Evolutionary conservation across 2,329 filamentous ascomycete species (phyloP).

Genomic region (Apiospora hydei): DNA sequence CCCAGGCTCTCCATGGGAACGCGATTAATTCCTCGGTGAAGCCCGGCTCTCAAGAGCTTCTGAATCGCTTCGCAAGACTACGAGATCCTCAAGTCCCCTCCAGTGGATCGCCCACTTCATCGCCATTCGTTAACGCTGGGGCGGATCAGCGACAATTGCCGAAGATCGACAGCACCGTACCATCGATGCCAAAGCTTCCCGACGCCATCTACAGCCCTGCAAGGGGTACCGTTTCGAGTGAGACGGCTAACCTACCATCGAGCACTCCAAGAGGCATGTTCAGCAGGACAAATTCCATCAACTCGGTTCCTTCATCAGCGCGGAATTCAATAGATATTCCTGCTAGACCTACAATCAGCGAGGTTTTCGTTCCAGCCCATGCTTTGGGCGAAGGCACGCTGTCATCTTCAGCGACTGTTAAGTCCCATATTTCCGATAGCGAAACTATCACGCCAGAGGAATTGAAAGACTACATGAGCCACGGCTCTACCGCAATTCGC

Average conservation of each 20-base stretch:
- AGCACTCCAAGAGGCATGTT: conserved; percentile 71
- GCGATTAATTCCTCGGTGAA: conserved; percentile 52
- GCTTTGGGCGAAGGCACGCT: conserved; percentile 34
- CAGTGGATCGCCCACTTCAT: conserved; percentile 54
- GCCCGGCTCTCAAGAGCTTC: conserved; percentile 56
- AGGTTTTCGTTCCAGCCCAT: conserved; percentile 46
- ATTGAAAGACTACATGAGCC: conserved; percentile 73
- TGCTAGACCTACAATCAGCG: conserved; percentile 38
- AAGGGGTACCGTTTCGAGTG: conserved; percentile 71
- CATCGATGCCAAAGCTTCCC: conserved; percentile 72
- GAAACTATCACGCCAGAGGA: conserved; percentile 71
- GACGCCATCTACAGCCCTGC: conserved; percentile 83
- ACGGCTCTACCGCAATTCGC: conserved; percentile 59
- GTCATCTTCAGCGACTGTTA: conserved; percentile 33
- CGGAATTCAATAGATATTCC: conserved; percentile 40
- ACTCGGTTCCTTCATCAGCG: conserved; percentile 44
- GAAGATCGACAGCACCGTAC: conserved; percentile 58
- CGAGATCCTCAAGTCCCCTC: conserved; percentile 51
- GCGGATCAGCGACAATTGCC: conserved; percentile 35
- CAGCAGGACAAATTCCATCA: conserved; percentile 63
- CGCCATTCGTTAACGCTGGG: conserved; percentile 33
- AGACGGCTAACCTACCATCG: conserved; percentile 69
- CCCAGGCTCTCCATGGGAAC: conserved; percentile 70
- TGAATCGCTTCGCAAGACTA: conserved; percentile 64
- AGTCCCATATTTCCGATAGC: conserved; percentile 57